Base-by-base conservation (phyloP, 1,139 yeast genomes). In the Candida tetrigidarum region DNA sequence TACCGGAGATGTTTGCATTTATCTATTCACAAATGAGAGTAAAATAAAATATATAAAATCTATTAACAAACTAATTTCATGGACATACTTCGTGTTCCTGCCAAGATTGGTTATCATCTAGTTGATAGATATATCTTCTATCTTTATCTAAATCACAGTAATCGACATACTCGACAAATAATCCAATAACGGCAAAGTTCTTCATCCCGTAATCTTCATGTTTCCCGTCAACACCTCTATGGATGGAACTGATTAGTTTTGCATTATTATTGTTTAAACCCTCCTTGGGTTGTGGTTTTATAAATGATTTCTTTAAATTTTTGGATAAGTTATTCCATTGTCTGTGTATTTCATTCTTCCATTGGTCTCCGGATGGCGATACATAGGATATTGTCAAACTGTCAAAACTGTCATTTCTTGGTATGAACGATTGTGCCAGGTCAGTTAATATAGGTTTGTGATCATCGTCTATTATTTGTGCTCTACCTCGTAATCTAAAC, bases 141-240 rank as follows among this genome's bases (percentile, higher is more conserved):
- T 82, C 86, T 66, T 67, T 72, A 44, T 76, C 81, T 51, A 84
- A 68, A 52, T 83, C 85, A 47, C 83, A 77, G 55, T 76, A 76
- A 62, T 89, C 96, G n/a, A 86, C 96, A 44, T 74, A 69, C 45
- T 88, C 86, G 32, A 84, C 78, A 57, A 87, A 82, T 70, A 89
- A 64, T 28, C 86, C 84, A 26, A 86, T 78, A 20, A 87, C 81
- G 1, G 83, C 81, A 61, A 86, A 88, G 61, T 87, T 83, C 57
- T 80, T 83, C 47, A 78, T 70, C 1, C 95, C 96, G 28, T 78
- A 77, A 23, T 66, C 83, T 42, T 82, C 89, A 57, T 83, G 79
- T 42, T 83, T 77, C 7, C 96, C 96, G 63, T 89, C 96, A 11
- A 88, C 96, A 5, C 96, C 95, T 52, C 96, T 75, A 41, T 80